Percentiles rank a stretch among this genome's conserved stretches.
Conservation (phyloP, 371 early-diverging fungal genomes). For the Dichotomocladium elegans region DNA sequence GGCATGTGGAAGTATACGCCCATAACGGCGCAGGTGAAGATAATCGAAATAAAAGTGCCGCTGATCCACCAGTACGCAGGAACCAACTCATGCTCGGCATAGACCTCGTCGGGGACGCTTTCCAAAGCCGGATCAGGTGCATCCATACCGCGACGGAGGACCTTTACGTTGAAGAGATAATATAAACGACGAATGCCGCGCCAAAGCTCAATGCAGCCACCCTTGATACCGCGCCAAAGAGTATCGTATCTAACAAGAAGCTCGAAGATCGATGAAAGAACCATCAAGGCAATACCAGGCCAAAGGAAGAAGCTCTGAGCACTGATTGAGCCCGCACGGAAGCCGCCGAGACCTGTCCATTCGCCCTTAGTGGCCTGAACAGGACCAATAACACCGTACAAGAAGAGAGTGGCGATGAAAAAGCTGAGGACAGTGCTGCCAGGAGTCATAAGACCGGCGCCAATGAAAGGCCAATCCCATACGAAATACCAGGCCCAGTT, state of each 20-base stretch:
- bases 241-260: conserved; percentile 49
- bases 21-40: conserved; percentile 60
- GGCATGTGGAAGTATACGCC: conserved; percentile 55
- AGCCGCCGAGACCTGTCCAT: conserved; percentile 30
- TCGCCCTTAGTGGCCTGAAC: conserved; percentile 35
- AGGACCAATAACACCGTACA: conserved; percentile 54
- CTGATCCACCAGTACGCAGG: conserved; percentile 57
- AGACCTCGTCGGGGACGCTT: conserved; percentile 28
- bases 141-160: not conserved
- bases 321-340: conserved; percentile 26
- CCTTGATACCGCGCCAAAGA: conserved; percentile 51
- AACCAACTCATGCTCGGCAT: conserved; percentile 37
- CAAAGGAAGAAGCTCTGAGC: conserved; percentile 60
- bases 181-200: not conserved
- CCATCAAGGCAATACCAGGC: conserved; percentile 77
- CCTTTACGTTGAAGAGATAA: not conserved
- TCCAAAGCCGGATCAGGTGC: not conserved
- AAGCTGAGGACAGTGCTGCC: conserved; percentile 53
- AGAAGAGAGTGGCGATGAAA: conserved; percentile 48
- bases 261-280: conserved; percentile 61
- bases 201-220: not conserved
- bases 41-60: conserved; percentile 55
- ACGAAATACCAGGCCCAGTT: conserved; percentile 56
- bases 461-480: conserved; percentile 62
- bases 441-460: conserved; percentile 67